Evolutionary conservation across 106 monocot species (phyloP), one percentile per base, ranked within the genome.

Genomic region (Dendrobium huoshanense): DNA sequence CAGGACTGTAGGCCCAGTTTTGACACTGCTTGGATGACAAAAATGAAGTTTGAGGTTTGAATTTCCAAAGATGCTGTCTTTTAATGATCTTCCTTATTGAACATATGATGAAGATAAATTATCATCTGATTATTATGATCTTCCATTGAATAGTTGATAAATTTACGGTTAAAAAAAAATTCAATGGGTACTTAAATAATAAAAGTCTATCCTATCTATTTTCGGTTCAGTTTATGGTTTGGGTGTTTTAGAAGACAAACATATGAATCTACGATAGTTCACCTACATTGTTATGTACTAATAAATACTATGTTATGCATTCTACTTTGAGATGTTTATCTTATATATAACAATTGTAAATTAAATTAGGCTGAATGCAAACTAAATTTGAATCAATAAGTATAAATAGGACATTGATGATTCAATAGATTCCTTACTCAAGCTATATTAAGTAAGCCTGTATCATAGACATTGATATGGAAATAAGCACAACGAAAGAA

Each of bases 1-100:
- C 79, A 78, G 79, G 84, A 88, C 58, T 96, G 96, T 73, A 85
- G 96, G 75, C 96, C 96, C 45, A 83, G 48, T 86, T 96, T 96
- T 87, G 86, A 81, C 44, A 80, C 84, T 81, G 90, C 90, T 87
- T 94, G 88, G 91, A 77, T 75, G 54, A 86, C 88, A 80, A 93
- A 87, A 83, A 79, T 79, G 55, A 92, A 82, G 76, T 94, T 92
- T 54, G 92, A 94, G 94, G 96, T 94, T 19, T 19, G 43, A 43
- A 19, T 43, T 70, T 70, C 13, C 31, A 70, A n/a, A 61, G 33
- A 29, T 37, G 15, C 37, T 37, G 70, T 37, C 37, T 33, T 37
- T 37, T 70, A 70, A 33, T 33, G 29, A 2, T 70, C 15, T 37
- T 33, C 15, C 70, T 70, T 70, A 13, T 37, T 11, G 33, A 67